Evolutionary conservation across 768 basidiomycete genomes (phyloP), one percentile per base, ranked within the genome.

Genomic region (Hypsizygus marmoreus): DNA sequence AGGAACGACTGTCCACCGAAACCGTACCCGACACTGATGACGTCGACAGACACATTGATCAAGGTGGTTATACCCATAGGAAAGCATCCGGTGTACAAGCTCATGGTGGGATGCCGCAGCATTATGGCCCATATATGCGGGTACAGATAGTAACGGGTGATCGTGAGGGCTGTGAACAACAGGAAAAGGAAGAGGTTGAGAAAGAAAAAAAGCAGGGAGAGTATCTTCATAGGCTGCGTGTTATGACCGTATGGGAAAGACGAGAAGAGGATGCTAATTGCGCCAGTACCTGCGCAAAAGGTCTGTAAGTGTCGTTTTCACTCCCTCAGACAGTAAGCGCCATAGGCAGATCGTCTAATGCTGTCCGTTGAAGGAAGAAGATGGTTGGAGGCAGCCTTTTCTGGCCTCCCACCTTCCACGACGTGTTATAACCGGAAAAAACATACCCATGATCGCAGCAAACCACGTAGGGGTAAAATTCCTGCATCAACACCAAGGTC

Each of bases 41-140:
- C 57, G 6, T 62, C 60, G 13, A 75, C 67, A 1, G 72, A 68
- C 29, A 73, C 60, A 38, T 67, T 74, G 40, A 83, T 71, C 11
- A 84, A 57, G 0, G 83, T 83, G 3, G 73, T 66, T 7, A 66
- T 69, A 10, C 74, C 80, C 81, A 84, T 82, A 0, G 77, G 77
- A 28, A 59, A 57, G 30, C 61, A 61, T 13, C 63, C 58, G 3
- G 77, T 63, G 52, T 68, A 82, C 26, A 81, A 67, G 49, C 76
- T 75, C 43, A 79, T 75, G 3, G 65, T 63, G 4, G 80, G 77
- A 49, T 79, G 76, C 2, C 52, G 63, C 16, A 82, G 47, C 72
- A 78, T 79, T 4, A 62, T 58, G 0, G 53, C 50, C 77, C 79
- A 81, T 24, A 67, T 53, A 5, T 65, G 58, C 0, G 73, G 74